Evolutionary conservation across 495 filamentous ascomycete species (phyloP).

Genomic region (Penicillium soppii): DNA sequence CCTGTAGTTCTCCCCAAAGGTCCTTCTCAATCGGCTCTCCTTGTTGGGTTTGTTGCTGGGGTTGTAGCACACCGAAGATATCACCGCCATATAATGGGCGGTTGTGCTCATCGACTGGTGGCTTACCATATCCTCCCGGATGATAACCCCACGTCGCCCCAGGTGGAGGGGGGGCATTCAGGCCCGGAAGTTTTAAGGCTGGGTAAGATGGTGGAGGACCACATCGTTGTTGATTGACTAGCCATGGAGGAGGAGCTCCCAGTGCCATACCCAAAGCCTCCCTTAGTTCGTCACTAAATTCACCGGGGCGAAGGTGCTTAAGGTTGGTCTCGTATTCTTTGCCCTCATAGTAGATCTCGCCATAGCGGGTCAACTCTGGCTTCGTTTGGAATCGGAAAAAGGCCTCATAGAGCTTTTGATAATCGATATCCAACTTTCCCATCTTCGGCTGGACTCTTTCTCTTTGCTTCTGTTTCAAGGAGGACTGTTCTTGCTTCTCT

Average conservation of each 20-base stretch:
- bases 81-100: constrained; percentile 89
- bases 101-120: constrained; percentile 89
- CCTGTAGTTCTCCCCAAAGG: constrained; percentile 92
- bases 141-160: constrained; percentile 96
- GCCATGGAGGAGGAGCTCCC: constrained; percentile 92
- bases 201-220: constrained; percentile 94
- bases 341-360: constrained; percentile 97
- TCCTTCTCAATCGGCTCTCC: constrained; percentile 85
- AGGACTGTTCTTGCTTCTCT: constrained; percentile 90
- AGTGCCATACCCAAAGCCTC: constrained; percentile 94
- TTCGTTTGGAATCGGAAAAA: constrained; percentile 98
- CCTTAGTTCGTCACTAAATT: constrained; percentile 84
- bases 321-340: constrained; percentile 98
- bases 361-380: constrained; percentile 87
- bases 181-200: constrained; percentile 84
- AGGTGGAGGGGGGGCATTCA: constrained; percentile 93
- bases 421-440: constrained; percentile 97
- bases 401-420: constrained; percentile 94
- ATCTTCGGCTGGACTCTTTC: constrained; percentile 95
- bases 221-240: constrained; percentile 92
- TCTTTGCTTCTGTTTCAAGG: constrained; percentile 90
- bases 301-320: constrained; percentile 82
- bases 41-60: constrained; percentile 55
- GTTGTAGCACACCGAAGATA: constrained; percentile 82
- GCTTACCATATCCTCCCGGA: constrained; percentile 94